A percentile compares a stretch with the other conserved stretches of the same genome.
Conservation (phyloP, 176 grass and related monocot species). For the Poa pratensis region DNA sequence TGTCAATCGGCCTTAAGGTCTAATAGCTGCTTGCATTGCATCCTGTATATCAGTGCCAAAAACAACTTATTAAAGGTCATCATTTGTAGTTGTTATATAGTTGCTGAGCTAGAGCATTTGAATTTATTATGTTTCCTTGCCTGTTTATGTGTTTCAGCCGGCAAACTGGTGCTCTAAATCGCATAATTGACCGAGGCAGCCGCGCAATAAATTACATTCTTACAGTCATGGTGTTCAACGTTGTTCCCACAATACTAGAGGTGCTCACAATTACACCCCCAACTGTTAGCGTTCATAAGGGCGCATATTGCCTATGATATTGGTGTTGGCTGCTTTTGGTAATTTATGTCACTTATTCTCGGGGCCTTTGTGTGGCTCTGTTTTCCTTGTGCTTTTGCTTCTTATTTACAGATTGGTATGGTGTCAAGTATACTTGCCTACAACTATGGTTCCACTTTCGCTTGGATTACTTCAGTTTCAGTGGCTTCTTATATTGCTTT, state of each 20-base stretch:
- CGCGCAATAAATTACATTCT: slow-evolving; percentile 97
- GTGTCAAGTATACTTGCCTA: slow-evolving; percentile 97
- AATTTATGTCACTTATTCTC: slow-evolving; percentile 27
- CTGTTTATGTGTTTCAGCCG: slow-evolving; percentile 74
- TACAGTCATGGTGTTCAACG: slow-evolving; percentile 96
- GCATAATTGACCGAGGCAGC: slow-evolving; percentile 96
- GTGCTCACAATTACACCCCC: slow-evolving; percentile 44
- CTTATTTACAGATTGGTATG: slow-evolving; percentile 81
- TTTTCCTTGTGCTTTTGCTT: slow-evolving; percentile 34
- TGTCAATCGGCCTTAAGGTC: not conserved
- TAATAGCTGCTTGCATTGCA: not conserved
- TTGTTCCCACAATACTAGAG: slow-evolving; percentile 95
- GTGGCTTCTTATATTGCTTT: slow-evolving; percentile 94
- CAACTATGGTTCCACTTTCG: slow-evolving; percentile 90
- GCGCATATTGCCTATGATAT: slow-evolving; percentile 22
- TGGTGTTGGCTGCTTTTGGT: slow-evolving; percentile 17
- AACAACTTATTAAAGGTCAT: not conserved
- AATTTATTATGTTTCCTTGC: slow-evolving; percentile 41
- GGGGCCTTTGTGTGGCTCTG: slow-evolving; percentile 29
- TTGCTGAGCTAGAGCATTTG: slow-evolving; percentile 30
- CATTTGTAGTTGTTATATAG: not conserved
- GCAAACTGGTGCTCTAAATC: slow-evolving; percentile 95
- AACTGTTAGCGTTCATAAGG: slow-evolving; percentile 9
- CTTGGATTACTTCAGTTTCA: slow-evolving; percentile 98
- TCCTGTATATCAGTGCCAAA: slow-evolving; percentile 23